Conservation (phyloP, 2,329 filamentous ascomycete species). For the Fusarium floridanum region DNA sequence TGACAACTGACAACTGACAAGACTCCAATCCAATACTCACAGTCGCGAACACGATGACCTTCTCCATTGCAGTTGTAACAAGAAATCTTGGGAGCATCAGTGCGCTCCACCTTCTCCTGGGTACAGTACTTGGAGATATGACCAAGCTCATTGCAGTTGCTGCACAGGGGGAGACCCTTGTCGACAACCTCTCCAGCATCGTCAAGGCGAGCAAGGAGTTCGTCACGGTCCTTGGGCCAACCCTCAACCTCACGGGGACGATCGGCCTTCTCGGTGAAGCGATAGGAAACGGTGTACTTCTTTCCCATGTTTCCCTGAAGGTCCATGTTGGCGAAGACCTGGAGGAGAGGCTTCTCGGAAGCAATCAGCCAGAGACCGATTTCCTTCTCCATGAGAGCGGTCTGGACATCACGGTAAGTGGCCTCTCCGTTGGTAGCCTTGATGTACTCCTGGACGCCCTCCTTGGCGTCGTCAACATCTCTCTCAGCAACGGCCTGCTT, state of each 20-base stretch:
- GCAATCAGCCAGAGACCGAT: conserved; percentile 73
- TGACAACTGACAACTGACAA: neutral
- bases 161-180: conserved; percentile 70
- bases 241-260: conserved; percentile 69
- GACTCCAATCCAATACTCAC: conserved; percentile 58
- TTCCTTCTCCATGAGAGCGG: conserved; percentile 65
- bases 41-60: conserved; percentile 78
- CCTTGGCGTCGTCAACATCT: conserved; percentile 74
- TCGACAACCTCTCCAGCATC: conserved; percentile 75
- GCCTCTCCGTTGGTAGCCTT: conserved; percentile 67
- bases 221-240: conserved; percentile 70
- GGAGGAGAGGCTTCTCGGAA: conserved; percentile 67
- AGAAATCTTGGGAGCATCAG: conserved; percentile 61
- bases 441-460: conserved; percentile 70
- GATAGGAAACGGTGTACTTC: conserved; percentile 73
- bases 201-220: conserved; percentile 73
- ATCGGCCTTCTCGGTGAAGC: conserved; percentile 68
- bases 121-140: conserved; percentile 72
- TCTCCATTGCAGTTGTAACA: conserved; percentile 75
- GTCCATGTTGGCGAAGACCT: conserved; percentile 77
- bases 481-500: conserved; percentile 62
- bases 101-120: conserved; percentile 66
- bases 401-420: conserved; percentile 72
- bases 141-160: conserved; percentile 74
- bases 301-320: conserved; percentile 76